Percentiles rank a stretch among this genome's conserved stretches.
Evolutionary conservation across 345 rosid genomes (phyloP).

Genomic region (Populus alba): DNA sequence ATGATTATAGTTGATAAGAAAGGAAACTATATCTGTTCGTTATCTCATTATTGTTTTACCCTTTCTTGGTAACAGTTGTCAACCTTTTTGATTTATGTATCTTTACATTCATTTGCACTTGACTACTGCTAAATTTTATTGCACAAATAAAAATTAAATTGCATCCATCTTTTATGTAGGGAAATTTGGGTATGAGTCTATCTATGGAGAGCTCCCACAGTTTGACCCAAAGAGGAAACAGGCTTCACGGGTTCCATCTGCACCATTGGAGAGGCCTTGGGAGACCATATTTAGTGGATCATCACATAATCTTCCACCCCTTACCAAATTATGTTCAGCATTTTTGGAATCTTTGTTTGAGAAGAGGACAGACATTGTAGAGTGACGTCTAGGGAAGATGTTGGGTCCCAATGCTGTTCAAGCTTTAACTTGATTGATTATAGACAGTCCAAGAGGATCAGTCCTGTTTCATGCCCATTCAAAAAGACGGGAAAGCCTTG

Average conservation of each 20-base stretch:
- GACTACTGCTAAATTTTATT: background rate
- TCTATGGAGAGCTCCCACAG: conserved; percentile 69
- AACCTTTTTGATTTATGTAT: background rate
- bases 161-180: conserved; percentile 25
- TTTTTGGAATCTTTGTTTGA: conserved; percentile 80
- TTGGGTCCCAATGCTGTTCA: background rate
- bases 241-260: conserved; percentile 31
- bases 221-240: conserved; percentile 41
- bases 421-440: background rate
- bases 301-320: conserved; percentile 82
- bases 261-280: conserved; percentile 76
- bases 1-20: background rate
- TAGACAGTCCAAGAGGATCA: background rate
- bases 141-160: background rate
- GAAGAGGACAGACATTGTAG: conserved; percentile 52
- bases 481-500: background rate
- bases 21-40: background rate
- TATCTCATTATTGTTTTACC: background rate
- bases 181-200: conserved; percentile 61
- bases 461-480: background rate
- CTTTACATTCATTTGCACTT: background rate
- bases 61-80: background rate
- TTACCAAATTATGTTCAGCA: conserved; percentile 58
- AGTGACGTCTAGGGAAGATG: conserved; percentile 22
- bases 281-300: conserved; percentile 76